A percentile compares a stretch with the other conserved stretches of the same genome.
Evolutionary conservation across 257 asterid genomes (phyloP).

Genomic region (Oldenlandia corymbosa): DNA sequence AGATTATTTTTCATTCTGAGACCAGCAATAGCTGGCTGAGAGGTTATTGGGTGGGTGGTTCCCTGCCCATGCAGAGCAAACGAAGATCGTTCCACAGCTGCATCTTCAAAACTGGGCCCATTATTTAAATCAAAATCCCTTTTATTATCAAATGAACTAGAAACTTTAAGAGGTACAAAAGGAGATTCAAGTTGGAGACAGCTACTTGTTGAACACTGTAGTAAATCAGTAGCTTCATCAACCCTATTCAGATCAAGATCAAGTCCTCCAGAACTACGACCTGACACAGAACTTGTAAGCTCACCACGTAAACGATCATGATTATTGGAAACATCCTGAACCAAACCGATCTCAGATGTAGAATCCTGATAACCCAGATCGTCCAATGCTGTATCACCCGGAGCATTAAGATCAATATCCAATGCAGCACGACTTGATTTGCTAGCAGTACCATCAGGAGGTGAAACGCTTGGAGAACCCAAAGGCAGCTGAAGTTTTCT

Average conservation of each 20-base stretch:
- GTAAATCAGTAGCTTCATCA: background rate
- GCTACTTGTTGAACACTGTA: constrained; percentile 1
- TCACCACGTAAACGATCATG: constrained; percentile 7
- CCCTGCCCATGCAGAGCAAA: background rate
- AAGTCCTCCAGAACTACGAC: constrained; percentile 9
- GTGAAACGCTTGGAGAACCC: constrained; percentile 19
- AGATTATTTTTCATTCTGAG: constrained; percentile 36
- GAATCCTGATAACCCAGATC: constrained; percentile 38
- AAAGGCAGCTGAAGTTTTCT: constrained; percentile 42
- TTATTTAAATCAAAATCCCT: constrained; percentile 7
- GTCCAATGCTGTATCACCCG: constrained; percentile 46
- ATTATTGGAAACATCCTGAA: constrained; percentile 17
- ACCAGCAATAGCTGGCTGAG: constrained; percentile 47
- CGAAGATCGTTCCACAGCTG: constrained; percentile 1
- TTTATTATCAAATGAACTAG: background rate
- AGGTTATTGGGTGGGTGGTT: constrained; percentile 14
- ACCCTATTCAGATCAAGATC: constrained; percentile 7
- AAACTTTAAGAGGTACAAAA: background rate
- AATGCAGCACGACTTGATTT: constrained; percentile 39
- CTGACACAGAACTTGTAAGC: background rate
- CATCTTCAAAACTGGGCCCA: constrained; percentile 7
- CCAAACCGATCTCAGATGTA: constrained; percentile 21
- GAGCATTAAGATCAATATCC: constrained; percentile 49
- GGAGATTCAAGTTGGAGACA: background rate
- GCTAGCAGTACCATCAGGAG: constrained; percentile 39